Base-by-base conservation (phyloP, 768 basidiomycete species). In the Trametes coccinea region DNA sequence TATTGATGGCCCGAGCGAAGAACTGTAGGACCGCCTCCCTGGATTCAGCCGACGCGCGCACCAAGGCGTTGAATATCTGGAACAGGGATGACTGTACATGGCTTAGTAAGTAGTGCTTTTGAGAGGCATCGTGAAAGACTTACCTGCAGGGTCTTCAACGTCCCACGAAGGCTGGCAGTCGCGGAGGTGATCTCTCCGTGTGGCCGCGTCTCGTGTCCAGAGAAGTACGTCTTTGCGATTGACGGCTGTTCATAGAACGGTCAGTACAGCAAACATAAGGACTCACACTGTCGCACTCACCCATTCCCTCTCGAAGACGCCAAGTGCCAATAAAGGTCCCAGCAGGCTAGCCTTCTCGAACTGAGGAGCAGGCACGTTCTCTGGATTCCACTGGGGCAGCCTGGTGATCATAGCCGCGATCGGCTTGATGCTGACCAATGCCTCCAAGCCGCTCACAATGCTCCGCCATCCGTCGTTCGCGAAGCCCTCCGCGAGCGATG, bases 221-320 rank as follows among this genome's bases (percentile, higher is more conserved):
- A 85, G 74, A 97, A 98, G 70, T 95, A 97, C 0, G 84, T 82
- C 60, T 83, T 78, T 2, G 89, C 82, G 55, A 98, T 85, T 10
- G 76, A 76, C 9, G 92, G 92, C 95, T 95, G 68, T 27, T 47
- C 30, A 40, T 5, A 14, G 3, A 6, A 52, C 59, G 30, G 53
- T 64, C 53, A 67, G 57, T 30, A n/a, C 10, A 27, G 6, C 31
- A 29, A 7, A 29, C 22, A 22, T 22, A 37, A 37, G 34, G 2
- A 11, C 34, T 11, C 34, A 37, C 27, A 2, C 10, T 7, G 40
- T 27, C 13, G 60, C 69, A 76, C 82, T 66, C 71, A 95, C 90
- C 87, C 93, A 95, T 81, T 98, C 91, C 56, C 85, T 77, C n/a
- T 87, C 83, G 71, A 96, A 98, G 5, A 95, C 86, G 41, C 90